Evolutionary conservation across 805 yeast species (phyloP), one percentile per base, ranked within the genome.

Genomic region (Candida alai): DNA sequence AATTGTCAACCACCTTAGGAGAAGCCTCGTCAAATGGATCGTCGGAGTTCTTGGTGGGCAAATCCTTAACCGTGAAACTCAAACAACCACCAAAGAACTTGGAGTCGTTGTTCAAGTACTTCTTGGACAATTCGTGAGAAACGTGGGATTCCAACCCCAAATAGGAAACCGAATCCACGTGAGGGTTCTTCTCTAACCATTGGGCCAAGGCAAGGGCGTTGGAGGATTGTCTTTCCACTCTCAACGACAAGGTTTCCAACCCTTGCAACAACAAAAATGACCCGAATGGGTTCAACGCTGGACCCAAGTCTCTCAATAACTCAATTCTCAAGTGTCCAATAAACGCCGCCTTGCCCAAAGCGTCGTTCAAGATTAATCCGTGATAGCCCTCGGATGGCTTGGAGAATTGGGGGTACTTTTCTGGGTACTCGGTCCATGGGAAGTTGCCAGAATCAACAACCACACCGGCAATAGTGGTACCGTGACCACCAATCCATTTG

Each of bases 401-500:
- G 22, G 88, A 80, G 58, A 88, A 84, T 61, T 88, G 96, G 36
- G 97, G 97, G 72, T 74, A 93, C 60, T 81, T 84, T 53, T 83
- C 79, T 28, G 93, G 90, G 63, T 84, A 75, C 43, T 85, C 75
- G 38, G 74, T 68, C 89, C 95, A 90, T 52, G 90, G 94, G 73
- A 90, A 90, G 32, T 84, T 89, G 47, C 97, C 96, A 23, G 88
- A 77, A 58, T 90, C 96, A 30, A 90, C 73, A 45, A 90, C 72
- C 34, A 81, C 84, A 70, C 97, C 97, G 35, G 84, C 97, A 60
- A 89, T 80, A 28, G 96, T 86, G 37, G 84, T 87, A 56, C 97
- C 97, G 56, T 89, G 97, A 40, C 97, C 97, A 44, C 95, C 95
- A 47, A 89, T 89, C 96, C 96, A 90, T 62, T 89, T 89, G 40